Conservation (phyloP, 495 filamentous ascomycete species). For the Penicillium egyptiacum region DNA sequence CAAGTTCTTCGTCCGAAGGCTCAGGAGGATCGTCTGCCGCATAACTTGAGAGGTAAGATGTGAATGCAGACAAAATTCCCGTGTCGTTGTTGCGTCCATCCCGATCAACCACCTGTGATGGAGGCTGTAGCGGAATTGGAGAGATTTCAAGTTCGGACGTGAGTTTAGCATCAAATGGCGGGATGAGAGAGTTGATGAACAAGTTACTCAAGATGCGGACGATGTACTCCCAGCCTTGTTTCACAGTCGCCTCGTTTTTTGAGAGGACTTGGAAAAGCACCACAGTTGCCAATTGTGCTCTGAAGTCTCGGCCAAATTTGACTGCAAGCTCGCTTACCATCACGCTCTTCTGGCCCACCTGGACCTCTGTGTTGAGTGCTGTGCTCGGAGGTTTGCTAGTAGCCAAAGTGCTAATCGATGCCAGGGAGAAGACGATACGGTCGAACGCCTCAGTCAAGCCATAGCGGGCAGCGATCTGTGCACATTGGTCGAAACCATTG, state of each 20-base stretch:
- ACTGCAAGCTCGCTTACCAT: constrained; percentile 99
- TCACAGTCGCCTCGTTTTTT: constrained; percentile 75
- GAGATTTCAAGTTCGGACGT: constrained; percentile 71
- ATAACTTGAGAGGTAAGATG: constrained; percentile 97
- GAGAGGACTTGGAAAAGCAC: constrained; percentile 88
- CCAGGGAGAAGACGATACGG: constrained; percentile 83
- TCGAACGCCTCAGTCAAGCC: constrained; percentile 82
- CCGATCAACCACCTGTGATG: constrained; percentile 92
- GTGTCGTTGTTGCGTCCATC: constrained; percentile 71
- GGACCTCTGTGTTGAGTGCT: constrained; percentile 90
- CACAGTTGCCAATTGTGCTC: constrained; percentile 88
- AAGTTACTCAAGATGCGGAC: constrained; percentile 91
- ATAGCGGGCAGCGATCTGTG: constrained; percentile 87
- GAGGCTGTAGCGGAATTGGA: constrained; percentile 83
- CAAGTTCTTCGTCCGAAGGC: constrained; percentile 94
- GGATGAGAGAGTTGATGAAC: constrained; percentile 92
- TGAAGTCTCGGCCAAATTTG: constrained; percentile 91
- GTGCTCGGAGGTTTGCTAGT: constrained; percentile 75
- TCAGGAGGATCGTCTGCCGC: constrained; percentile 97
- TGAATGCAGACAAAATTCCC: constrained; percentile 88
- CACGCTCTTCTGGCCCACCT: constrained; percentile 85
- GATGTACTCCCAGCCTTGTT: constrained; percentile 80
- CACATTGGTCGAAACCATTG: constrained; percentile 93
- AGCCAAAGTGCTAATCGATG: constrained; percentile 84
- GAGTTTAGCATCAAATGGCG: constrained; percentile 74